phyloP scores from a whole-genome alignment of 73 alveolate genomes.

The Effrenium voratum region DNA sequence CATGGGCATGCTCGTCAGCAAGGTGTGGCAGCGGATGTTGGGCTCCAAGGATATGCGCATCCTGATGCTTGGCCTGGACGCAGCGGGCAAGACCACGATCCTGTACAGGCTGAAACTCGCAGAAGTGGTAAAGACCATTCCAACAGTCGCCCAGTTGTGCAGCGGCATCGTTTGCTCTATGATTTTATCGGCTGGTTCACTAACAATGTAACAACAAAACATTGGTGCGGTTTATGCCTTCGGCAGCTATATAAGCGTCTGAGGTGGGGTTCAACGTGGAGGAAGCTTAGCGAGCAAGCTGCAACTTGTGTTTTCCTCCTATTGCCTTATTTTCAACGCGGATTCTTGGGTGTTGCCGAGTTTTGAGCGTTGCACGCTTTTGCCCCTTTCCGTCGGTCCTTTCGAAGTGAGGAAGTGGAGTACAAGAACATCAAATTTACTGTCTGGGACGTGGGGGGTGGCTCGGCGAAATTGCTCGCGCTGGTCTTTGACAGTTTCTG shows the following conservation, averaged over 20 bases:
- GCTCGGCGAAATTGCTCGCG: too few species aligned
- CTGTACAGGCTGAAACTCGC: conserved; percentile 96
- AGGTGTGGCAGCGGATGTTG: conserved; percentile 14
- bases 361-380: not conserved
- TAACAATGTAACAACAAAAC: too few species aligned
- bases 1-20: conserved; percentile 64
- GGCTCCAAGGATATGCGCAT: conserved; percentile 91
- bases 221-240: too few species aligned
- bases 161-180: too few species aligned
- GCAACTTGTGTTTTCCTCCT: too few species aligned
- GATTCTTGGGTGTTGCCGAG: not conserved
- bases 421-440: conserved; percentile 96
- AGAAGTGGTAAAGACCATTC: conserved; percentile 97
- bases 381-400: conserved; percentile 94
- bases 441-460: conserved; percentile 99
- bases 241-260: too few species aligned
- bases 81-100: conserved; percentile 96
- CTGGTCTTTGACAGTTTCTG: not conserved
- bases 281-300: too few species aligned
- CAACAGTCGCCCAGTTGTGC: conserved; percentile 95
- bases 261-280: too few species aligned
- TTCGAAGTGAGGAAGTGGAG: conserved; percentile 97
- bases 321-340: too few species aligned
- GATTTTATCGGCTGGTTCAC: too few species aligned
- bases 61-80: conserved; percentile 95